Evolutionary conservation across 495 filamentous ascomycete genomes (phyloP).

Genomic region (Daldinia concentrica): DNA sequence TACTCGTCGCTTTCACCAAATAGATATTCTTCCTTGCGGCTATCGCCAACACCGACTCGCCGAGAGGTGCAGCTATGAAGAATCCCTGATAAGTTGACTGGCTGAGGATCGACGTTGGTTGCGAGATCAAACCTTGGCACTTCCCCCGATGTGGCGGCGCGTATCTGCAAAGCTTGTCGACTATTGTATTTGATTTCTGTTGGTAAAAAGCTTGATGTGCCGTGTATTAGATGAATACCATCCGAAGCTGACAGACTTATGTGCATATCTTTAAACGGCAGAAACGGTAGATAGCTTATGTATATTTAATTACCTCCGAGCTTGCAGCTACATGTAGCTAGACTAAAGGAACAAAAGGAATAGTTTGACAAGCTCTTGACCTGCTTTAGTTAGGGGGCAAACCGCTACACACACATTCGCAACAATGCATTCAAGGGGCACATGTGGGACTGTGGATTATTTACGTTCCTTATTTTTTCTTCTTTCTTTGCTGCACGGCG

Average conservation of each 20-base stretch:
- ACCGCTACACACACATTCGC: neutral
- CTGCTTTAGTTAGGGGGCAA: neutral
- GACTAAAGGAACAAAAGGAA: neutral
- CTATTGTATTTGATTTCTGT: neutral
- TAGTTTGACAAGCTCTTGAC: neutral
- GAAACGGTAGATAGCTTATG: neutral
- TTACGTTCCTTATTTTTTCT: neutral
- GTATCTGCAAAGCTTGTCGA: constrained; percentile 9
- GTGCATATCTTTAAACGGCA: neutral
- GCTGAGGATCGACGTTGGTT: constrained; percentile 26
- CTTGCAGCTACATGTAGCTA: neutral
- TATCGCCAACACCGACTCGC: constrained; percentile 25
- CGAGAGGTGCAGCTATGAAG: constrained; percentile 30
- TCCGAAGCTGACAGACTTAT: neutral
- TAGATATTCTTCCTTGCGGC: constrained; percentile 26
- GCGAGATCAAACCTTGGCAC: constrained; percentile 28
- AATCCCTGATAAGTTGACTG: neutral
- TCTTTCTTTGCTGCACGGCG: neutral
- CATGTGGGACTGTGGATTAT: neutral
- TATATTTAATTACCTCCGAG: neutral
- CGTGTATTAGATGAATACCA: neutral
- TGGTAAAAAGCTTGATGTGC: neutral
- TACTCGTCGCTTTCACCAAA: neutral
- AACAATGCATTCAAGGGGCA: constrained; percentile 1
- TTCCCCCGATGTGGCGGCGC: constrained; percentile 39